These are phyloP conservation scores for Glaciozyma antarctica DNA, from an alignment of 768 basidiomycete genomes.

Conservation along the genomic window DNA sequence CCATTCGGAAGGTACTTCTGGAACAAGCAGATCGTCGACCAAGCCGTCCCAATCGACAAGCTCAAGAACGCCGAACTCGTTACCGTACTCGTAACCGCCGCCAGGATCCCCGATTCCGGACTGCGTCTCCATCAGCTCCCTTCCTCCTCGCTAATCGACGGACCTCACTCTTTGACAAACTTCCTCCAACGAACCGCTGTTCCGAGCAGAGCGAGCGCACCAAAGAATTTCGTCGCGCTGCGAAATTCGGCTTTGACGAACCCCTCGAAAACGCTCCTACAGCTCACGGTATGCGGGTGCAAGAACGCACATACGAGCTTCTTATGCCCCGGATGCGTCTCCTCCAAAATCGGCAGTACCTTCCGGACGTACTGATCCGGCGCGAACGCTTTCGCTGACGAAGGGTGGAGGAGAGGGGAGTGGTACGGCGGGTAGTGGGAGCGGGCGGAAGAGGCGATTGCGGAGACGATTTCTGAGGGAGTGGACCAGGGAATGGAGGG, in stretches of 20 bases:
- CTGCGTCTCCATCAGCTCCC: neutral
- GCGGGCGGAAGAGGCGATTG: neutral
- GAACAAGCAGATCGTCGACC: slow-evolving; percentile 6
- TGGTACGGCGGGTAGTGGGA: neutral
- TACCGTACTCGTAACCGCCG: neutral
- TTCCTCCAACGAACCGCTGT: neutral
- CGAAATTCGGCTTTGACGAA: neutral
- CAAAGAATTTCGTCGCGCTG: neutral
- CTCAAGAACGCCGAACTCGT: slow-evolving; percentile 4
- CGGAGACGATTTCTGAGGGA: neutral
- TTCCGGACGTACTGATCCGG: neutral
- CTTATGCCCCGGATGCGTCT: neutral
- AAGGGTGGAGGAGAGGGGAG: neutral
- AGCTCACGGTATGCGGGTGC: neutral
- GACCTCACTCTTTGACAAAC: neutral
- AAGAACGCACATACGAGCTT: neutral
- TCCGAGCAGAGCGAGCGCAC: neutral
- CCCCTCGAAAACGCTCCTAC: neutral
- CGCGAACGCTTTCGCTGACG: neutral
- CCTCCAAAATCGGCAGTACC: neutral
- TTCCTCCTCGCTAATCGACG: too few species aligned
- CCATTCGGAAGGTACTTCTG: neutral
- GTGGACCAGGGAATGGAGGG: neutral
- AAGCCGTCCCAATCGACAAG: slow-evolving; percentile 2
- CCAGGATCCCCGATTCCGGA: neutral